These are phyloP conservation scores for sorghum (Sorghum bicolor) DNA, from an alignment of 176 grass and related monocot genomes.

Conservation along the genomic window DNA sequence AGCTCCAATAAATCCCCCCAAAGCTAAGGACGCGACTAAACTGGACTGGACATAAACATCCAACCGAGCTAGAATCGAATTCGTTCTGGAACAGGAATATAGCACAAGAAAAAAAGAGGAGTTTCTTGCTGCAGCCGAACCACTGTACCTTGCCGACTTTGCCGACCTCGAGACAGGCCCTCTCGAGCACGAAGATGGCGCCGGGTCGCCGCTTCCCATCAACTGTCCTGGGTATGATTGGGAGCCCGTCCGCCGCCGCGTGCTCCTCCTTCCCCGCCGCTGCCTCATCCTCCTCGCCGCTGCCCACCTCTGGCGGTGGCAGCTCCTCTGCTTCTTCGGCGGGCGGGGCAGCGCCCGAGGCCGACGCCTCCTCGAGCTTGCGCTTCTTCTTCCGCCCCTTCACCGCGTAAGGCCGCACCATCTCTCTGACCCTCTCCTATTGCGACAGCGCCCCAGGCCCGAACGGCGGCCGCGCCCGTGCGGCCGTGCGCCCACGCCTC, in stretches of 20 bases:
- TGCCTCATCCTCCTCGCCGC: background rate
- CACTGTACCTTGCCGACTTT: conserved; percentile 89
- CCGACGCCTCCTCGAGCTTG: conserved; percentile 40
- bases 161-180: conserved; percentile 86
- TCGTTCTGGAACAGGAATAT: background rate
- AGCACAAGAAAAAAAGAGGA: background rate
- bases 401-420: conserved; percentile 65
- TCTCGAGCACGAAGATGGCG: conserved; percentile 83
- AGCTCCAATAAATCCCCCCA: background rate
- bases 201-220: conserved; percentile 54
- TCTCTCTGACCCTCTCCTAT: conserved; percentile 20
- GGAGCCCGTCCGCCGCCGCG: conserved; percentile 39
- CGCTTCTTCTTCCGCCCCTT: conserved; percentile 79
- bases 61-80: background rate
- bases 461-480: too few species aligned
- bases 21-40: background rate
- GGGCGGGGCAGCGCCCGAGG: conserved; percentile 19
- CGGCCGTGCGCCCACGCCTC: too few species aligned
- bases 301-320: background rate
- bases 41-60: background rate
- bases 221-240: conserved; percentile 41
- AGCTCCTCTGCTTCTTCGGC: conserved; percentile 31
- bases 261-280: background rate
- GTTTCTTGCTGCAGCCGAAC: background rate
- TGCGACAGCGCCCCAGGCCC: too few species aligned